phyloP scores from a whole-genome alignment of 495 filamentous ascomycete species.

The Astrothelium subdiscretum region DNA sequence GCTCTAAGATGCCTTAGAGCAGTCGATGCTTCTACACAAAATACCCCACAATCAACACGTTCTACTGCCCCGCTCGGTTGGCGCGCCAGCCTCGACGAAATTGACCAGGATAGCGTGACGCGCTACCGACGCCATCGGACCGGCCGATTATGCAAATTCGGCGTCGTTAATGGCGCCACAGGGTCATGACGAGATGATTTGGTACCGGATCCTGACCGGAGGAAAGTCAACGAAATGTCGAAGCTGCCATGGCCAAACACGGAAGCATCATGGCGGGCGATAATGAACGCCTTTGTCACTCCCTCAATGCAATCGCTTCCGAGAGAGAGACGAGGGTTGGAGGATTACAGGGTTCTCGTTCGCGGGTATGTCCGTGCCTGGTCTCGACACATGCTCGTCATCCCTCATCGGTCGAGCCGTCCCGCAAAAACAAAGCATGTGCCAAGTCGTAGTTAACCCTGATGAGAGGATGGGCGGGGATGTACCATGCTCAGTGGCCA shows the following conservation, averaged over 20 bases:
- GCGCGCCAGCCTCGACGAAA: not conserved
- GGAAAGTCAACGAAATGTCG: no score
- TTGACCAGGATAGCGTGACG: not conserved
- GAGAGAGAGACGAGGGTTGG: not conserved
- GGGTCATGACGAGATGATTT: no score
- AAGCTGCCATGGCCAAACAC: no score
- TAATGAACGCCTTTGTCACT: not conserved
- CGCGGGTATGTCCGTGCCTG: not conserved
- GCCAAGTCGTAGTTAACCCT: not conserved
- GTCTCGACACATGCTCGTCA: not conserved
- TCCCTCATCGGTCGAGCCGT: not conserved
- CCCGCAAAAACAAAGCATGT: slow-evolving; percentile 3
- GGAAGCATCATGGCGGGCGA: no score
- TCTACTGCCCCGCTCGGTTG: not conserved
- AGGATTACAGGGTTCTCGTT: not conserved
- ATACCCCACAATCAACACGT: not conserved
- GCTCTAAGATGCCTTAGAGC: not conserved
- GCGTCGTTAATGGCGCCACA: not conserved
- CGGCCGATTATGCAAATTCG: not conserved
- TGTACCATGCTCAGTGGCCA: not conserved
- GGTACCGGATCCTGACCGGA: no score
- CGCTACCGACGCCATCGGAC: slow-evolving; percentile 1
- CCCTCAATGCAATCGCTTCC: not conserved
- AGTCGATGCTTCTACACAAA: not conserved
- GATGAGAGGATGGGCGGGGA: not conserved